phyloP scores from a whole-genome alignment of 2,329 filamentous ascomycete species.

The Tolypocladium tundrense region DNA sequence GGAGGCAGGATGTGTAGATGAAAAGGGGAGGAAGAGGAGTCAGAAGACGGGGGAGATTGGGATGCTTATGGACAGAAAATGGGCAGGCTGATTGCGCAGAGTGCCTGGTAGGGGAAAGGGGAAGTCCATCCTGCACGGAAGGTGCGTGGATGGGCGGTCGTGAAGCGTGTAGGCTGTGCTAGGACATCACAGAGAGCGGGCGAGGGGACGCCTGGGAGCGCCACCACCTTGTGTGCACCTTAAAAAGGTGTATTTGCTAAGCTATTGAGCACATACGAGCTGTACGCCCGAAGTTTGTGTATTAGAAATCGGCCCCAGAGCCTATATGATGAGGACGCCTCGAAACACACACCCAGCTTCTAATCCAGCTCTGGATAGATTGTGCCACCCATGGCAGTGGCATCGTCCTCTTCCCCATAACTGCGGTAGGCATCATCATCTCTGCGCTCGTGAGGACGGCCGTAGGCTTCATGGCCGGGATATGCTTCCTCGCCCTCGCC shows the following conservation, averaged over 20 bases:
- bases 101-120: background rate
- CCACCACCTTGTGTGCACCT: too few relatives aligned
- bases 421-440: slow-evolving; percentile 15
- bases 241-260: too few relatives aligned
- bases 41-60: too few relatives aligned
- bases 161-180: background rate
- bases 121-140: background rate
- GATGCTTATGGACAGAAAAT: background rate
- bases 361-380: slow-evolving; percentile 10
- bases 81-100: background rate
- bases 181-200: too few relatives aligned
- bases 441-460: slow-evolving; percentile 13
- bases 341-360: background rate
- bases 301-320: too few relatives aligned
- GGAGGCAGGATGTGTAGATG: background rate
- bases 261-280: too few relatives aligned
- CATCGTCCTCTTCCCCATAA: slow-evolving; percentile 7
- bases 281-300: too few relatives aligned
- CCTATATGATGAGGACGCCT: background rate
- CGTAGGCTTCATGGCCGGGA: slow-evolving; percentile 10
- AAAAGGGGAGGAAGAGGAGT: background rate
- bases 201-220: too few relatives aligned
- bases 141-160: too few relatives aligned
- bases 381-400: background rate
- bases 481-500: background rate